These are phyloP conservation scores for Mucor mucedo DNA, from an alignment of 371 early-diverging fungal genomes.

Conservation along the genomic window DNA sequence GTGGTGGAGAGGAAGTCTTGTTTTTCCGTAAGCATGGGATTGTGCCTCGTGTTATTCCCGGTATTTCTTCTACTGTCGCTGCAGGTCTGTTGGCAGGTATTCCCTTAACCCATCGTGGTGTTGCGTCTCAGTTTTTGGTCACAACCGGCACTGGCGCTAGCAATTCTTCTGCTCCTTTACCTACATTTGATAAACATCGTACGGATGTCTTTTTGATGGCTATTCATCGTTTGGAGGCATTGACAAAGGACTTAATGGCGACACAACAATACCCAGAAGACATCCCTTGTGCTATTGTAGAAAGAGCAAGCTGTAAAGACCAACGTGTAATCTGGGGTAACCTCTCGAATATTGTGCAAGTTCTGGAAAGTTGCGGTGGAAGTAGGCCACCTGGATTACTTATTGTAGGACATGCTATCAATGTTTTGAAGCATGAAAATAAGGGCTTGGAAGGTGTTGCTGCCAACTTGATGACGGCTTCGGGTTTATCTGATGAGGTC, in stretches of 20 bases:
- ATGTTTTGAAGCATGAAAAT: conserved; percentile 49
- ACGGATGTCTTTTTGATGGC: conserved; percentile 93
- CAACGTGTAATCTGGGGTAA: conserved; percentile 71
- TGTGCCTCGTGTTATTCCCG: conserved; percentile 78
- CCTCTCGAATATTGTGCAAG: conserved; percentile 59
- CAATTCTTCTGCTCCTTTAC: conserved; percentile 59
- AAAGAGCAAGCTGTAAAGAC: conserved; percentile 76
- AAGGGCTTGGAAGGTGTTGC: conserved; percentile 43
- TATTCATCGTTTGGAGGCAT: conserved; percentile 68
- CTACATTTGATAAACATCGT: conserved; percentile 65
- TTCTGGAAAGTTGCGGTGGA: conserved; percentile 71
- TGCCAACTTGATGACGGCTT: conserved; percentile 26
- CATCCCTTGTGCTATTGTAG: conserved; percentile 76
- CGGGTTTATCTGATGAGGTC: conserved; percentile 19
- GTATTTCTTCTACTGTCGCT: conserved; percentile 79
- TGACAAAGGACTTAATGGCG: conserved; percentile 61
- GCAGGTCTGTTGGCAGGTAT: conserved; percentile 80
- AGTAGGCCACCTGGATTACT: conserved; percentile 78
- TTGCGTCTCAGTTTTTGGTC: conserved; percentile 86
- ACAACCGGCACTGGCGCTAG: conserved; percentile 76
- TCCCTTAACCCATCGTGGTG: conserved; percentile 88
- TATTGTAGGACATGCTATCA: conserved; percentile 66
- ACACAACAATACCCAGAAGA: conserved; percentile 64
- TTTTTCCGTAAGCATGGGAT: conserved; percentile 73
- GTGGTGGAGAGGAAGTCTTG: conserved; percentile 90